A percentile compares a stretch with the other conserved stretches of the same genome.
phyloP scores from a whole-genome alignment of 2,329 filamentous ascomycete genomes.

The Ceratocystis huliohia region DNA sequence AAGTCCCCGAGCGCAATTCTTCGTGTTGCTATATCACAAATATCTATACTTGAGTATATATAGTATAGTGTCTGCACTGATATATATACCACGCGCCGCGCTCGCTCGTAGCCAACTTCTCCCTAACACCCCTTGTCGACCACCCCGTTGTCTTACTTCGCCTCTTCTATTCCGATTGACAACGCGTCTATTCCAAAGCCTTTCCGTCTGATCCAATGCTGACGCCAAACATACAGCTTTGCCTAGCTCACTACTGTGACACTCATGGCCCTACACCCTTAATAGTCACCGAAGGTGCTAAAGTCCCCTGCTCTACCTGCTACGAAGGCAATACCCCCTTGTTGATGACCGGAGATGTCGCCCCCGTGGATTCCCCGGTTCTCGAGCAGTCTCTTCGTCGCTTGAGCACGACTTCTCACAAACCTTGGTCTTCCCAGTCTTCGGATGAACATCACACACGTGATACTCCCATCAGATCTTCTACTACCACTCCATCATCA shows the following conservation, averaged over 20 bases:
- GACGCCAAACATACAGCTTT: constrained; percentile 40
- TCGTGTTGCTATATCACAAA: not conserved
- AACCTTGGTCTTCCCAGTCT: constrained; percentile 4
- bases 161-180: not conserved
- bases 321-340: constrained; percentile 35
- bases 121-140: not conserved
- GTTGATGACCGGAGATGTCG: constrained; percentile 12
- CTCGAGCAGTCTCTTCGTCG: constrained; percentile 15
- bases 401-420: constrained; percentile 4
- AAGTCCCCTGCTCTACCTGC: constrained; percentile 47
- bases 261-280: constrained; percentile 55
- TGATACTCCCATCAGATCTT: constrained; percentile 32
- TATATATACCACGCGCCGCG: not conserved
- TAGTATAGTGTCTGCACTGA: not conserved
- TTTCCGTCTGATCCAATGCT: constrained; percentile 13
- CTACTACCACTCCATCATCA: constrained; percentile 28
- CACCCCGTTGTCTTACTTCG: not conserved
- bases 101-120: not conserved
- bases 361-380: constrained; percentile 8
- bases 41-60: constrained; percentile 1
- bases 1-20: constrained; percentile 1
- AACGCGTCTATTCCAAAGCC: not conserved
- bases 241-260: constrained; percentile 59
- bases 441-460: constrained; percentile 24
- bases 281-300: constrained; percentile 56